Conservation (phyloP, 2,329 filamentous ascomycete genomes). For the Septoria linicola region DNA sequence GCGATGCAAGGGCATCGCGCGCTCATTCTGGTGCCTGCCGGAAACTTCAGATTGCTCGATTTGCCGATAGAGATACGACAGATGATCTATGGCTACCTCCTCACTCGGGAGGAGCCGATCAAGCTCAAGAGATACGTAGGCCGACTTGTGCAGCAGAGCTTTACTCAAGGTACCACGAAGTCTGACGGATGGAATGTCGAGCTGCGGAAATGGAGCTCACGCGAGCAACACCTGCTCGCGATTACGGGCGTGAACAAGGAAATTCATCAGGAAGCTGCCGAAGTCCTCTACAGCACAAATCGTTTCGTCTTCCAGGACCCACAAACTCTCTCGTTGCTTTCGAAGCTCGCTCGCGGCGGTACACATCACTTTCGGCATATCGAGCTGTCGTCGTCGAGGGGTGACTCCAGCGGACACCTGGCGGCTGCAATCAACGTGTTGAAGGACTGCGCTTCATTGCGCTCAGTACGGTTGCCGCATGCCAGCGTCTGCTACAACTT, state of each 20-base stretch:
- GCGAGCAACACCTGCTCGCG: neutral
- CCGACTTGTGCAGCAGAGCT: conserved; percentile 3
- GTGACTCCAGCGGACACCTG: neutral
- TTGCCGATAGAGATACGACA: conserved; percentile 5
- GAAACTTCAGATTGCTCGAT: conserved; percentile 1
- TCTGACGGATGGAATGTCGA: neutral
- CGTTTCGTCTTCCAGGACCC: neutral
- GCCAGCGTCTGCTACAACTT: neutral
- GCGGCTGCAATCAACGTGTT: neutral
- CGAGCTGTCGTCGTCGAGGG: neutral
- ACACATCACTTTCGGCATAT: neutral
- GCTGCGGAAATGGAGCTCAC: neutral
- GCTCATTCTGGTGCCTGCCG: conserved; percentile 3
- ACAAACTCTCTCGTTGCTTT: neutral
- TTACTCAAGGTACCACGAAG: neutral
- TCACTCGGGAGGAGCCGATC: neutral
- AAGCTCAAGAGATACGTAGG: neutral
- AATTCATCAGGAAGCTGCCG: neutral
- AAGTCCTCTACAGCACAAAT: conserved; percentile 7
- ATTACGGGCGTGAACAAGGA: neutral
- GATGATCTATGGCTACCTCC: conserved; percentile 7
- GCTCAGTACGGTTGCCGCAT: neutral
- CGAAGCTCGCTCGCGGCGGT: neutral
- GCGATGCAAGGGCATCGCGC: neutral
- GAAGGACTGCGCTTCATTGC: neutral